These are phyloP conservation scores for Coniochaeta sp. DNA, from an alignment of 2,329 filamentous ascomycete genomes.

Conservation along the genomic window DNA sequence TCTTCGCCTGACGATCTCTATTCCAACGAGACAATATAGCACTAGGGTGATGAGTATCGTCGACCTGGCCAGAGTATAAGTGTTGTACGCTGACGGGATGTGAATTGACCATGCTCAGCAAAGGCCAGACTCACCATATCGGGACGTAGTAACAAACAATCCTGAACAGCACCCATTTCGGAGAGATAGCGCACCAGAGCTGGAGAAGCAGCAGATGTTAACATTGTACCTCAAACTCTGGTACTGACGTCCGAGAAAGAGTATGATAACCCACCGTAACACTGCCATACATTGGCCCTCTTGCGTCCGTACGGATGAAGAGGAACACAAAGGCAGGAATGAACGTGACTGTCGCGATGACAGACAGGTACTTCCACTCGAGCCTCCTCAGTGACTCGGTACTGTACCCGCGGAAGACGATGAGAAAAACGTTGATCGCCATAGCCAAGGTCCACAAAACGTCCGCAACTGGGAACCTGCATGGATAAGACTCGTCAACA, in stretches of 20 bases:
- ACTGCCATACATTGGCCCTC: conserved; percentile 26
- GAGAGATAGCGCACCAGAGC: conserved; percentile 30
- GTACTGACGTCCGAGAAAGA: background rate
- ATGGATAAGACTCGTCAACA: background rate
- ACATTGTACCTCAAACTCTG: background rate
- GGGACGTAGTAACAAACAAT: conserved; percentile 27
- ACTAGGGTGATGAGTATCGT: conserved; percentile 19
- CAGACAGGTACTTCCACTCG: conserved; percentile 21
- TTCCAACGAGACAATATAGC: conserved; percentile 36
- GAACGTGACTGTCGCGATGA: conserved; percentile 21
- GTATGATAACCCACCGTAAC: conserved; percentile 20
- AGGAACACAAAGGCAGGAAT: conserved; percentile 26
- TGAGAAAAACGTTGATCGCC: conserved; percentile 26
- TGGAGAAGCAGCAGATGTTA: conserved; percentile 5
- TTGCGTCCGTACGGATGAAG: conserved; percentile 21
- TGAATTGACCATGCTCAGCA: background rate
- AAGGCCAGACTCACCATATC: conserved; percentile 20
- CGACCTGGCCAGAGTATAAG: conserved; percentile 13
- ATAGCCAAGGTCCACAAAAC: conserved; percentile 29
- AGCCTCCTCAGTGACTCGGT: conserved; percentile 20
- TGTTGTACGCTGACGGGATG: background rate
- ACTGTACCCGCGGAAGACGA: conserved; percentile 26
- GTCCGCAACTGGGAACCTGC: conserved; percentile 28
- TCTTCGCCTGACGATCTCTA: conserved; percentile 23
- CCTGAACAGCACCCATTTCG: conserved; percentile 24